Evolutionary conservation across 192 early-diverging fungal genomes (phyloP).

Genomic region (Mortierella alpina): DNA sequence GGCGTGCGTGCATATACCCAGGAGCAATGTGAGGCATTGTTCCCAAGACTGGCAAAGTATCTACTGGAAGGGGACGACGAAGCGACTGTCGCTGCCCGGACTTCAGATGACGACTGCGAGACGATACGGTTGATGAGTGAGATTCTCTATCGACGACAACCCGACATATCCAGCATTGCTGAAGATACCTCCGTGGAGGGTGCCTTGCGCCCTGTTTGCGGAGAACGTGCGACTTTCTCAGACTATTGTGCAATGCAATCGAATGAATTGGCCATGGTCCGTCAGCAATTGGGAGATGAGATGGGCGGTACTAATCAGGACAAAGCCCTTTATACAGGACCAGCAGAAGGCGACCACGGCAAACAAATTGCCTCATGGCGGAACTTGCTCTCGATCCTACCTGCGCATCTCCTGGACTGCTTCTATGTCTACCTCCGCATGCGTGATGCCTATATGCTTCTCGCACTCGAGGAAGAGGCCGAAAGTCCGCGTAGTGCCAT

Average conservation of each 20-base stretch:
- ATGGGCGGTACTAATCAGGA: neutral
- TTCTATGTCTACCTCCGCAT: slow-evolving; percentile 44
- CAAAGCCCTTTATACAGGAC: neutral
- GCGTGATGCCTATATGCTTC: slow-evolving; percentile 29
- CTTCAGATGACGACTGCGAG: slow-evolving; percentile 47
- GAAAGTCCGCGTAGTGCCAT: neutral
- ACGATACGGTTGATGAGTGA: slow-evolving; percentile 31
- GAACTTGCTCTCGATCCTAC: slow-evolving; percentile 21
- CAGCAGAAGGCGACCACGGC: neutral
- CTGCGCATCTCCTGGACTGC: slow-evolving; percentile 28
- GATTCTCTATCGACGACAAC: slow-evolving; percentile 23
- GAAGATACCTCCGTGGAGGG: neutral
- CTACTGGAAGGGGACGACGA: slow-evolving; percentile 24
- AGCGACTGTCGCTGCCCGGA: slow-evolving; percentile 16
- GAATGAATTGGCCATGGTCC: slow-evolving; percentile 30
- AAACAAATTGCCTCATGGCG: slow-evolving; percentile 11
- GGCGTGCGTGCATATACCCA: neutral
- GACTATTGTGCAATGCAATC: slow-evolving; percentile 51
- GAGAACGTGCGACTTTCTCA: slow-evolving; percentile 19
- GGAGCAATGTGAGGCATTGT: slow-evolving; percentile 7
- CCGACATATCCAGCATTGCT: neutral
- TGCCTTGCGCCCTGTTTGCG: neutral
- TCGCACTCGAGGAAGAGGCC: slow-evolving; percentile 2
- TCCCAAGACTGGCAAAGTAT: slow-evolving; percentile 18
- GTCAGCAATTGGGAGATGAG: slow-evolving; percentile 17